A percentile compares a stretch with the other conserved stretches of the same genome.
Evolutionary conservation across 2,329 filamentous ascomycete genomes (phyloP).

Genomic region (Paramyrothecium roridum): DNA sequence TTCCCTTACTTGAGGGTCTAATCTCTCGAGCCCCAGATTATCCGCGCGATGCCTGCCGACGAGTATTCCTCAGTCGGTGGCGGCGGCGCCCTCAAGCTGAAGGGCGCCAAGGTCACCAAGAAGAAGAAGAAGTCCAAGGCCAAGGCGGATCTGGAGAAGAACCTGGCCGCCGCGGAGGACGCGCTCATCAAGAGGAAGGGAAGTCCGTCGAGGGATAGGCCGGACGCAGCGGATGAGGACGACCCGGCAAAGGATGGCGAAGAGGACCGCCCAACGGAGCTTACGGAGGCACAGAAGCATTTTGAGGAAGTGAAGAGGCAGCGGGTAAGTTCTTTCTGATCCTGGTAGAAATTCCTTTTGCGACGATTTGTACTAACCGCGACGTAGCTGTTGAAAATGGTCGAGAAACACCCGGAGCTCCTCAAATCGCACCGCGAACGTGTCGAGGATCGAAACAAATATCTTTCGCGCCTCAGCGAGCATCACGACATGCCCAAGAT

Average conservation of each 20-base stretch:
- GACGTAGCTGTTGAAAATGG: slow-evolving; percentile 72
- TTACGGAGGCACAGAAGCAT: slow-evolving; percentile 80
- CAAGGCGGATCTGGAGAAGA: slow-evolving; percentile 45
- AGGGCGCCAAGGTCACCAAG: slow-evolving; percentile 66
- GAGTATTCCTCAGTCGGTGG: slow-evolving; percentile 67
- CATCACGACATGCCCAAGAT: slow-evolving; percentile 93
- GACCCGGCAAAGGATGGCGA: slow-evolving; percentile 29
- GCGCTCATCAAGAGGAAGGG: slow-evolving; percentile 18
- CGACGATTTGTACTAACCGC: slow-evolving; percentile 1
- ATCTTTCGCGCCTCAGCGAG: slow-evolving; percentile 86
- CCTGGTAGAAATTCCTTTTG: background rate
- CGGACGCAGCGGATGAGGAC: slow-evolving; percentile 22
- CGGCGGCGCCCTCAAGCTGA: slow-evolving; percentile 79
- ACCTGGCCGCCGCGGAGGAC: slow-evolving; percentile 30
- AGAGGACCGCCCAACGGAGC: slow-evolving; percentile 37
- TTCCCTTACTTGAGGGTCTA: too few relatives aligned
- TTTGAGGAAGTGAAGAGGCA: slow-evolving; percentile 80
- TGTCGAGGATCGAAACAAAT: slow-evolving; percentile 92
- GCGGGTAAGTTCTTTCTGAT: slow-evolving; percentile 52
- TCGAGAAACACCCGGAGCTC: slow-evolving; percentile 70
- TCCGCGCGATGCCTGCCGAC: slow-evolving; percentile 61
- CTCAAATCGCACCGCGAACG: slow-evolving; percentile 96
- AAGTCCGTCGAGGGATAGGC: slow-evolving; percentile 13
- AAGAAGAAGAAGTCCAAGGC: slow-evolving; percentile 63
- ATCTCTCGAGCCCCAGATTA: too few relatives aligned